Evolutionary conservation across 345 rosid species (phyloP).

Genomic region (Lepidium aucheri): DNA sequence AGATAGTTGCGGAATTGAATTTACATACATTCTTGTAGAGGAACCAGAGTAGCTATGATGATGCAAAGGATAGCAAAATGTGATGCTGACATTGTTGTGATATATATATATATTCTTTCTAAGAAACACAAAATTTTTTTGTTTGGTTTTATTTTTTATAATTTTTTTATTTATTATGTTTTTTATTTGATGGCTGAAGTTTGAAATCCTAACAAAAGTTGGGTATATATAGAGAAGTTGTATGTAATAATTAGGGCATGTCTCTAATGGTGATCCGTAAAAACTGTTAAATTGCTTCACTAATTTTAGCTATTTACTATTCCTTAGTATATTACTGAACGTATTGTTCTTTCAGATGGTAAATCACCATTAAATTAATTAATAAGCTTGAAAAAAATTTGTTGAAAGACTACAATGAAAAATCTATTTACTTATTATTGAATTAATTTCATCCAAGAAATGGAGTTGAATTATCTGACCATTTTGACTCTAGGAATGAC

Average conservation of each 20-base stretch:
- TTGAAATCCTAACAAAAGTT: background rate
- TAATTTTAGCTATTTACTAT: background rate
- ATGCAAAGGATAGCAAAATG: background rate
- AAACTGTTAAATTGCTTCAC: background rate
- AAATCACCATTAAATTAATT: background rate
- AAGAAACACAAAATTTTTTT: background rate
- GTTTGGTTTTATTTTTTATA: background rate
- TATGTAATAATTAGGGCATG: background rate
- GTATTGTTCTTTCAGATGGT: too few relatives aligned
- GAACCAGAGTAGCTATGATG: background rate
- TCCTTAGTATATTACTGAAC: background rate
- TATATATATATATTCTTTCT: background rate
- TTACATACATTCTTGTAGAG: background rate
- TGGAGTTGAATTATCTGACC: conserved; percentile 14
- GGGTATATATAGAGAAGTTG: background rate
- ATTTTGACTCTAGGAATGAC: conserved; percentile 5
- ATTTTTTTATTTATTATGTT: background rate
- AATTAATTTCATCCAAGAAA: conserved; percentile 4
- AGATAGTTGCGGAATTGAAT: too few relatives aligned
- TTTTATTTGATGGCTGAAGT: background rate
- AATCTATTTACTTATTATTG: background rate
- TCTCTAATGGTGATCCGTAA: background rate
- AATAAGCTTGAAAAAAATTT: background rate
- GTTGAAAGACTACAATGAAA: background rate
- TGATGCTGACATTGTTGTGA: background rate